Evolutionary conservation across 805 yeast species (phyloP).

Genomic region (Saturnispora saitoi): DNA sequence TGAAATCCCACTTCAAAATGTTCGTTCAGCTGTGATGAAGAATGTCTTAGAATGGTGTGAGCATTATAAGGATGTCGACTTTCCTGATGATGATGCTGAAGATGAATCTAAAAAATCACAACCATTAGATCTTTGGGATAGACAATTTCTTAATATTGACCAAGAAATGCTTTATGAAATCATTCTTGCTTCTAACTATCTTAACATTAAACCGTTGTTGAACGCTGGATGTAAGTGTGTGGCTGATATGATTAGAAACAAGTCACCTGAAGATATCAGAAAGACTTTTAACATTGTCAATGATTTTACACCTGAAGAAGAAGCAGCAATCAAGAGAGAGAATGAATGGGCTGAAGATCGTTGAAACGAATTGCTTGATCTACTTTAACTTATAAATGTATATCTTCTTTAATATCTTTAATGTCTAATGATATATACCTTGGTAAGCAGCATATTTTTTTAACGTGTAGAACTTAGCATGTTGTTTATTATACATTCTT

Average conservation of each 20-base stretch:
- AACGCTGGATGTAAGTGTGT: constrained; percentile 77
- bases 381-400: neutral
- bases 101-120: constrained; percentile 81
- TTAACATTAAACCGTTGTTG: constrained; percentile 64
- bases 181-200: constrained; percentile 71
- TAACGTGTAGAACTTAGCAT: neutral
- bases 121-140: constrained; percentile 94
- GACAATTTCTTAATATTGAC: constrained; percentile 86
- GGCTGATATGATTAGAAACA: constrained; percentile 77
- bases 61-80: constrained; percentile 75
- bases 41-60: constrained; percentile 96
- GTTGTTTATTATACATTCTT: too few relatives aligned
- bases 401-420: neutral
- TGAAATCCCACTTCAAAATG: constrained; percentile 86
- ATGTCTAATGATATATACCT: neutral
- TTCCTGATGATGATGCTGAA: constrained; percentile 72
- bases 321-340: constrained; percentile 79
- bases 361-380: constrained; percentile 20
- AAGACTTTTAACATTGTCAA: constrained; percentile 73
- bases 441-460: neutral
- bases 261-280: constrained; percentile 73
- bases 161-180: constrained; percentile 82
- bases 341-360: constrained; percentile 91
- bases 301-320: constrained; percentile 81
- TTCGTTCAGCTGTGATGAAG: constrained; percentile 74